Base-by-base conservation (phyloP, 73 alveolate species). In the Symbiodinium pilosum region DNA sequence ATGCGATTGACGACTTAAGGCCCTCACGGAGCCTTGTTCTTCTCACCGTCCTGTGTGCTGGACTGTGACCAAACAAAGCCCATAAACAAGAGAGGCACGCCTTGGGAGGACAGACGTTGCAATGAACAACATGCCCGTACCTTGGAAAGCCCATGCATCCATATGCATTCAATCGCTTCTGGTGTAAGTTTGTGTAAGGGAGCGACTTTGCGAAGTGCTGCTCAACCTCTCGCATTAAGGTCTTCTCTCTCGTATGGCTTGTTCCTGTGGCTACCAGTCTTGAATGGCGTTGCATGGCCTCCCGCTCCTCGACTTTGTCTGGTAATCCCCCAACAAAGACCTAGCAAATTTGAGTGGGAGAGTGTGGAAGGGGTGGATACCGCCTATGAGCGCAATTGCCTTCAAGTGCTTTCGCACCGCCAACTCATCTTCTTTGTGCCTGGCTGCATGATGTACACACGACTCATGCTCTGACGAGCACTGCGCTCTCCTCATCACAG, bases 81-180 rank as follows among this genome's bases (percentile, higher is more conserved):
- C 16, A 34, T n/a, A n/a, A n/a, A 30, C 34, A 47, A 9, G 59
- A 6, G 59, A 47, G 59, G 59, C 59, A 18, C 84, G 26, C 97
- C 89, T 91, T 91, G 54, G 97, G 97, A 91, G 88, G 97, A 54
- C 97, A 91, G 36, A 91, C 97, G 43, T 91, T 91, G 97, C 97
- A 69, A n/a, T 91, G 97, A 28, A 91, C 97, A n/a, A 91, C 81
- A 41, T 71, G 88, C 75, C 97, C 97, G 54, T 91, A 91, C 97
- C 97, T 91, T 28, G 39, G 39, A 18, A 28, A 4, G 3, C 7
- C 34, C 81, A 28, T 28, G 81, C 30, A 9, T 24, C 41, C 30
- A 38, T 26, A 38, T 2, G 12, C 30, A 14, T 38, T 24, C 41
- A 64, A 64, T 47, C 21, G 6, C 6, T 14, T 47, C 21, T 47